Evolutionary conservation across 768 basidiomycete genomes (phyloP), one percentile per base, ranked within the genome.

Genomic region (Pisolithus marmoratus): DNA sequence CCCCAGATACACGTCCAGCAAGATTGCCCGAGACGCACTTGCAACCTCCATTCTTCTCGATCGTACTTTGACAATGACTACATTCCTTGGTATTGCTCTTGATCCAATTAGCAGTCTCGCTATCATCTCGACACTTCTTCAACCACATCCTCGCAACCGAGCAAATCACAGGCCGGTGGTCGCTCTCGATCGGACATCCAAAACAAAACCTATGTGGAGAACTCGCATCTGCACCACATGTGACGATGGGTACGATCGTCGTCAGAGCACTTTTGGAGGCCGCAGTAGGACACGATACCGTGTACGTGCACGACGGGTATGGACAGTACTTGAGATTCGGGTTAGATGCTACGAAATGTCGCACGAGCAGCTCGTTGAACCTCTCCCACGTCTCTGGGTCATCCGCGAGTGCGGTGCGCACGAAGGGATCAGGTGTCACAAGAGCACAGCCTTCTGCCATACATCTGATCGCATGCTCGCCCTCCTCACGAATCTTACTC

Each of bases 21-120:
- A 5, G 92, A 94, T 6, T 86, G 19, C 49, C 29, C 50, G 6
- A 20, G 14, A 85, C 93, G 63, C 63, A 97, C 94, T 99, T 98
- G 93, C 96, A 99, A 12, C 96, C 96, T 8, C 96, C 96, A 58
- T 98, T 98, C 86, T 99, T 99, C 81, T 99, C 96, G 52, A 99
- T 99, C 49, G 96, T 98, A 61, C 92, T 93, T 67, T 92, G 87
- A 67, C 96, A 99, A 66, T 93, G 86, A 19, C 83, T 77, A 67
- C 96, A 99, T 70, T 99, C 96, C 76, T 99, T 98, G 38, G 96
- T 99, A 67, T 99, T 97, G 57, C 94, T 96, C 81, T 91, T 93
- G 76, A 99, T 93, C 96, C 96, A 99, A 68, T 99, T 98, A 23
- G 94, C 92, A 17, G 96, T 99, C 73, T 99, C 96, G 56, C 87